Conservation (phyloP, 768 basidiomycete genomes). For the Tephrocybe sp. region DNA sequence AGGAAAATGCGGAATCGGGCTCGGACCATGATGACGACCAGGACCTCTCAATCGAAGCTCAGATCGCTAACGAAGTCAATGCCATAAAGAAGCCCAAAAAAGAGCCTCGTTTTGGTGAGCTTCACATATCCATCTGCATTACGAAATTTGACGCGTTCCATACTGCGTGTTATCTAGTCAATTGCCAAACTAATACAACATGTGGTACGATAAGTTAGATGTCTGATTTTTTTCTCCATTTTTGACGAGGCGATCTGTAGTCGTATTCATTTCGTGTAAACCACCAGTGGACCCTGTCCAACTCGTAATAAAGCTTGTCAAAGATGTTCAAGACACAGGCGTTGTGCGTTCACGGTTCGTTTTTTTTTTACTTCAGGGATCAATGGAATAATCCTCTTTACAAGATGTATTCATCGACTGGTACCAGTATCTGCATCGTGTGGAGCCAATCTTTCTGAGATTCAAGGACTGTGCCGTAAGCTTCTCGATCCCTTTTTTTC, state of each 20-base stretch:
- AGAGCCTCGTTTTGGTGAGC: conserved; percentile 63
- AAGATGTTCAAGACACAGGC: conserved; percentile 60
- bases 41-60: conserved; percentile 59
- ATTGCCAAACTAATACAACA: conserved; percentile 75
- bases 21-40: conserved; percentile 34
- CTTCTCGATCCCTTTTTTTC: conserved; percentile 54
- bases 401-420: conserved; percentile 67
- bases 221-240: conserved; percentile 31
- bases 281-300: conserved; percentile 75
- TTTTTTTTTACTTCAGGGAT: neutral
- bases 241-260: conserved; percentile 36
- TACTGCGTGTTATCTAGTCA: conserved; percentile 40
- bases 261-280: conserved; percentile 78
- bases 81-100: conserved; percentile 64
- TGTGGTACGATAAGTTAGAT: conserved; percentile 57
- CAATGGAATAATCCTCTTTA: neutral
- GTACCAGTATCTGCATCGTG: conserved; percentile 69
- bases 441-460: conserved; percentile 66
- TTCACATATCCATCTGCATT: neutral
- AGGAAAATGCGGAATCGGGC: conserved; percentile 26
- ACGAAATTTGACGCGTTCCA: neutral
- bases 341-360: conserved; percentile 61
- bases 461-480: conserved; percentile 56
- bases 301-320: conserved; percentile 61
- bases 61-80: conserved; percentile 69